Evolutionary conservation across 1,284 basidiomycete genomes (phyloP).

Genomic region (Malassezia globosa): DNA sequence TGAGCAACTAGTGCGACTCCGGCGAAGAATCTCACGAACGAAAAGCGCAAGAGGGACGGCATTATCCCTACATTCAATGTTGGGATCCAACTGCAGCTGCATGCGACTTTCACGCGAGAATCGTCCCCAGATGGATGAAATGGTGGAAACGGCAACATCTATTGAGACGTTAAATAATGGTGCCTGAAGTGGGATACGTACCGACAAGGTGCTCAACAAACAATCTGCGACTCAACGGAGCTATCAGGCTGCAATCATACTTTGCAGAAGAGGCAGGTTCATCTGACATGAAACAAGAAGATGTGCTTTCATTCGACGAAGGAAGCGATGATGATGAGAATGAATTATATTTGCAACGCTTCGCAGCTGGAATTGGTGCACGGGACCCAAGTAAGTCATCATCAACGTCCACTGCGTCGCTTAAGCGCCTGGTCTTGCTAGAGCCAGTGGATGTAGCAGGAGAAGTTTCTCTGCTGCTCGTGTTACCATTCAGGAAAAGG

Average conservation of each 20-base stretch:
- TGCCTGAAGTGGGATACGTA: slow-evolving; percentile 1
- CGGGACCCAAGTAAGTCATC: background rate
- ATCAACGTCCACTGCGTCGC: background rate
- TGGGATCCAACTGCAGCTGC: slow-evolving; percentile 5
- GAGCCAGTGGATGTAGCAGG: slow-evolving; percentile 3
- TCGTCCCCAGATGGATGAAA: slow-evolving; percentile 13
- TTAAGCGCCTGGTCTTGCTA: slow-evolving; percentile 1
- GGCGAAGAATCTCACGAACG: slow-evolving; percentile 41
- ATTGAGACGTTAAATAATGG: background rate
- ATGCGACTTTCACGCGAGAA: slow-evolving; percentile 21
- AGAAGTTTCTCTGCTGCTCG: slow-evolving; percentile 8
- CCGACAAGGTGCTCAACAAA: slow-evolving; percentile 16
- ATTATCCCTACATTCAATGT: background rate
- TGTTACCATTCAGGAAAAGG: background rate
- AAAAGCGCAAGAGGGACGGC: slow-evolving; percentile 30
- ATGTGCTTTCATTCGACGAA: too few relatives aligned
- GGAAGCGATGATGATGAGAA: background rate
- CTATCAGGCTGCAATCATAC: background rate
- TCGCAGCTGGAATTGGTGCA: background rate
- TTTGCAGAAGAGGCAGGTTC: background rate
- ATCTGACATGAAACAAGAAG: too few relatives aligned
- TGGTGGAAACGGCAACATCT: slow-evolving; percentile 1
- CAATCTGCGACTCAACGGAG: slow-evolving; percentile 7
- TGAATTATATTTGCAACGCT: background rate
- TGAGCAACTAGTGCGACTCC: slow-evolving; percentile 39